These are phyloP conservation scores for Megacollybia marginata DNA, from an alignment of 768 basidiomycete species.

Conservation along the genomic window DNA sequence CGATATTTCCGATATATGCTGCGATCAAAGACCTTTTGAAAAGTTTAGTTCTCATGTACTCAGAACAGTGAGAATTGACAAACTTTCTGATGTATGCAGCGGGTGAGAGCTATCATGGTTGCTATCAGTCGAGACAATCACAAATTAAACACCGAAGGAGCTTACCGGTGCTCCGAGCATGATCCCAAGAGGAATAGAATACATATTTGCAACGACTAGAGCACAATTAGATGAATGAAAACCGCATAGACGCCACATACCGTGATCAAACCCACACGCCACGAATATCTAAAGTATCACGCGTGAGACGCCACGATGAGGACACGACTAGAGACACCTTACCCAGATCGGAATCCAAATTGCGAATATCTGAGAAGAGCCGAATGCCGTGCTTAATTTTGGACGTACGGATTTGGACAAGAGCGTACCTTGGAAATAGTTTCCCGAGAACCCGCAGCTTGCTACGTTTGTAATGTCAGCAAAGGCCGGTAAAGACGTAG, in stretches of 20 bases:
- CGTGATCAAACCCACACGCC: constrained; percentile 64
- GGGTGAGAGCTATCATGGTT: constrained; percentile 32
- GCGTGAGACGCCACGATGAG: neutral
- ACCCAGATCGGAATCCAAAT: constrained; percentile 77
- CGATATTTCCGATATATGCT: constrained; percentile 56
- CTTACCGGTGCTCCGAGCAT: constrained; percentile 63
- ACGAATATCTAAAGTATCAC: constrained; percentile 48
- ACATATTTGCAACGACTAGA: constrained; percentile 71
- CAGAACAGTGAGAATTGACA: constrained; percentile 10
- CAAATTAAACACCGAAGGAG: constrained; percentile 1
- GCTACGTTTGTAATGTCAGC: constrained; percentile 29
- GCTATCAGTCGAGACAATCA: too few relatives aligned
- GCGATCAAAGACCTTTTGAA: constrained; percentile 53
- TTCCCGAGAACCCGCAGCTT: constrained; percentile 61
- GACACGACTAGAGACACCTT: constrained; percentile 8
- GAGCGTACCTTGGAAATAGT: constrained; percentile 54
- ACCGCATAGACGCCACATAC: constrained; percentile 22
- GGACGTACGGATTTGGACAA: too few relatives aligned
- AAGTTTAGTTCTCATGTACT: neutral
- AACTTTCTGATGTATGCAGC: constrained; percentile 63
- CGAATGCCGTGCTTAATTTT: neutral
- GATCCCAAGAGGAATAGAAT: constrained; percentile 61
- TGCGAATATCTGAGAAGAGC: constrained; percentile 37
- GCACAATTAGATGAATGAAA: neutral
- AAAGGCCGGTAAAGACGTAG: neutral